Evolutionary conservation across 1,139 yeast species (phyloP), one percentile per base, ranked within the genome.

Genomic region (Casaregolazyma suthepensis): DNA sequence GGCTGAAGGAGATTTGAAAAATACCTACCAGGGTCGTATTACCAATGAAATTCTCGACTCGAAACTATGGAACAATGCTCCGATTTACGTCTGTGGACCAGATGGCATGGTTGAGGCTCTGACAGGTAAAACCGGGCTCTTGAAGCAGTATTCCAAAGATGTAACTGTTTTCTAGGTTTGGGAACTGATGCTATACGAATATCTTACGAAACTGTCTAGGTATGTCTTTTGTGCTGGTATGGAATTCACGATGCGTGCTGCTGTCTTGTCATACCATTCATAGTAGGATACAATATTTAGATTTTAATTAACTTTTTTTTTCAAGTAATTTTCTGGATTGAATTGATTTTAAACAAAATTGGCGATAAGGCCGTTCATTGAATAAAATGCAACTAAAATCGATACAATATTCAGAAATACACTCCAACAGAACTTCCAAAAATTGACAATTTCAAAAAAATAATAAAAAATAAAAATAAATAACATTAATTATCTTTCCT

Each of bases 31-130:
- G 23, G 45, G 45, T 18, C 23, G 29, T n/a, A 43, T 43, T 17
- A 43, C 22, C 5, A 43, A 13, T 19, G 45, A 43, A 3, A 18
- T 43, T 43, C 9, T 43, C 1, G 26, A 43, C 23, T 19, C 23
- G 18, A 43, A 18, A 6, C 18, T 43, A 17, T 20, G 23, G 23
- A 18, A 13, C n/a, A 43, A 15, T 43, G 45, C 19, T 20, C 45
- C 45, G 29, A 17, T 43, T 17, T 43, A 43, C 22, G 45, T 43
- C 5, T 43, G 45, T 43, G 45, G 45, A 17, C 45, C 45, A 4
- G 45, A 43, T 18, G 45, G 45, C 23, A 43, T 43, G 45, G 29
- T 22, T 17, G 3, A 7, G 15, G 3, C 45, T 20, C 29, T 43
- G 45, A 20, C 45, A 20, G 45, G 29, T 10, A 43, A 43, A 43